Percentiles rank a stretch among this genome's conserved stretches.
Conservation (phyloP, 202 grass and related monocot species). For the Musa balbisiana region DNA sequence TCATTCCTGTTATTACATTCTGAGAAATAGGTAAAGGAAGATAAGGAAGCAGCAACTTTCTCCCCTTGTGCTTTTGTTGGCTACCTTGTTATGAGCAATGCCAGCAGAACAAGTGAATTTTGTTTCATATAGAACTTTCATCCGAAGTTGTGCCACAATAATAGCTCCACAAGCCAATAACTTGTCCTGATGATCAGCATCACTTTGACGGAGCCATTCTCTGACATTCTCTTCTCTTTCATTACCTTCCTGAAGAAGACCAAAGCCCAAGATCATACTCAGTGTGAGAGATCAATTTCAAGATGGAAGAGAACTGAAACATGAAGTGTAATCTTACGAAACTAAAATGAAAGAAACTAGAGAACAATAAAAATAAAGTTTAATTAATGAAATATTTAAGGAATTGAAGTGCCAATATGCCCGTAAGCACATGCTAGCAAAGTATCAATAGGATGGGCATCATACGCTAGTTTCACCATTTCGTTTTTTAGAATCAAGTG, state of each 20-base stretch:
- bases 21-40: neutral
- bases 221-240: conserved; percentile 52
- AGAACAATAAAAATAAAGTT: neutral
- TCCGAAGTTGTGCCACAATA: conserved; percentile 74
- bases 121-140: conserved; percentile 70
- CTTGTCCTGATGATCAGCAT: conserved; percentile 66
- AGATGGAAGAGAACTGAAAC: neutral
- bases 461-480: too few relatives aligned
- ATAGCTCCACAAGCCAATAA: conserved; percentile 75
- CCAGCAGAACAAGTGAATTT: conserved; percentile 89
- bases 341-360: neutral
- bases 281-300: neutral
- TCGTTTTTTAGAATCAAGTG: neutral
- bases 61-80: conserved; percentile 26
- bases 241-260: conserved; percentile 35
- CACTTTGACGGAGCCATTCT: conserved; percentile 53
- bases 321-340: neutral
- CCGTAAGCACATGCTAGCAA: neutral
- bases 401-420: too few relatives aligned
- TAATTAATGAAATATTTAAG: too few relatives aligned
- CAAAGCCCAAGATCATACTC: neutral
- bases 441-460: too few relatives aligned
- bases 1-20: neutral
- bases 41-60: conserved; percentile 25
- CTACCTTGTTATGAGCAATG: conserved; percentile 96